These are phyloP conservation scores for Pyrenopolyporus hunteri DNA, from an alignment of 495 filamentous ascomycete species.

Conservation along the genomic window DNA sequence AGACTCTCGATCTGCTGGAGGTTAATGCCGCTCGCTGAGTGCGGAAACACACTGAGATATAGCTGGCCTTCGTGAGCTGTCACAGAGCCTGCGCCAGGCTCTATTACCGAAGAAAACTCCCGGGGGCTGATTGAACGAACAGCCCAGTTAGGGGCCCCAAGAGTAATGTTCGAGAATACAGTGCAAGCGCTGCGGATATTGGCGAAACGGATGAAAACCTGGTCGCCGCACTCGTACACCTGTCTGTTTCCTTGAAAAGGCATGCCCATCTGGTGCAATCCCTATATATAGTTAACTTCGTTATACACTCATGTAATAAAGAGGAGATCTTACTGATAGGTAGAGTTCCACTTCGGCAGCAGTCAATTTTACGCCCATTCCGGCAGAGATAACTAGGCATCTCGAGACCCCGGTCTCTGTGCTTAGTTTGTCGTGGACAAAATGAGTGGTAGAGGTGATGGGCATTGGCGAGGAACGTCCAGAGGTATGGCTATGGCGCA, in stretches of 20 bases:
- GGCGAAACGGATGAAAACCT: conserved; percentile 61
- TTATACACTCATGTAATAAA: not conserved
- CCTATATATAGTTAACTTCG: conserved; percentile 34
- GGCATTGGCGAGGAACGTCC: conserved; percentile 2
- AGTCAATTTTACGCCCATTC: conserved; percentile 31
- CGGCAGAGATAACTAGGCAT: conserved; percentile 45
- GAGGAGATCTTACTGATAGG: conserved; percentile 43
- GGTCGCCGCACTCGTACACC: conserved; percentile 34
- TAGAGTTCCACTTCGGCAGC: conserved; percentile 43
- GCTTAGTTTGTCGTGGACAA: conserved; percentile 41
- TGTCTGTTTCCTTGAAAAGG: conserved; percentile 41
- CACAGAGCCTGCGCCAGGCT: conserved; percentile 34
- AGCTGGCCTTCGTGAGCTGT: conserved; percentile 59
- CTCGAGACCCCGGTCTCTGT: conserved; percentile 48
- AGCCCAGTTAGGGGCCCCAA: conserved; percentile 55
- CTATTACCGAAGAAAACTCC: conserved; percentile 46
- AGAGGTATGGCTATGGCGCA: conserved; percentile 6
- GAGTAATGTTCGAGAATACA: conserved; percentile 51
- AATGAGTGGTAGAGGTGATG: conserved; percentile 1
- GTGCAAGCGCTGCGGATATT: conserved; percentile 64
- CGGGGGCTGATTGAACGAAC: conserved; percentile 55
- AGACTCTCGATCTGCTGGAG: conserved; percentile 46
- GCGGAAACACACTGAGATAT: conserved; percentile 48
- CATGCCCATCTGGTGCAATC: conserved; percentile 41
- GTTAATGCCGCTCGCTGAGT: conserved; percentile 33